Percentiles rank a stretch among this genome's conserved stretches.
phyloP scores from a whole-genome alignment of 139 green algal species.

The Coccomyxa sp. region DNA sequence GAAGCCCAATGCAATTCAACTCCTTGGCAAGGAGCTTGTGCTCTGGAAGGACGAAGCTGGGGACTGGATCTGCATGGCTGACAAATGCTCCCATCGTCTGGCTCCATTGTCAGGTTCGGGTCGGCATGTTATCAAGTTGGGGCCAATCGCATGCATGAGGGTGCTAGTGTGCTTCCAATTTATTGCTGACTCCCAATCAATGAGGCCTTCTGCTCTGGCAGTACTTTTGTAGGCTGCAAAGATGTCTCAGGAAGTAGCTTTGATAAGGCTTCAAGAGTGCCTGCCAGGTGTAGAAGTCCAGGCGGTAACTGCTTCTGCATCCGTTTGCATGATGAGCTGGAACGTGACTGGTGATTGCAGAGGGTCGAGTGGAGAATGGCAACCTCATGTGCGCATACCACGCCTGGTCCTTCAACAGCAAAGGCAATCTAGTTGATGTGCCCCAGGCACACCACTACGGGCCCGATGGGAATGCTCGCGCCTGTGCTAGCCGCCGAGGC shows the following conservation, averaged over 20 bases:
- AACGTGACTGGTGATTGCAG: not conserved
- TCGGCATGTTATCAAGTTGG: not conserved
- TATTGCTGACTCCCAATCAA: too few relatives aligned
- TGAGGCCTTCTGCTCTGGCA: too few relatives aligned
- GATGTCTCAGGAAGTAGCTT: too few relatives aligned
- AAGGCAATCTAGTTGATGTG: not conserved
- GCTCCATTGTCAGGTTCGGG: not conserved
- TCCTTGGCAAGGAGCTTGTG: conserved; percentile 4
- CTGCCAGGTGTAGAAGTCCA: too few relatives aligned
- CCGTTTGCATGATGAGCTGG: too few relatives aligned
- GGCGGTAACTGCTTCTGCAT: too few relatives aligned
- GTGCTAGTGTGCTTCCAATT: too few relatives aligned
- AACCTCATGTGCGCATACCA: conserved; percentile 1
- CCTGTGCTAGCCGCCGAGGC: not conserved
- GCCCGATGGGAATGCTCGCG: not conserved
- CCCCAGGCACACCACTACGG: not conserved
- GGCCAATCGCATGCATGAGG: not conserved
- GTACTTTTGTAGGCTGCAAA: too few relatives aligned
- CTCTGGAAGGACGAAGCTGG: not conserved
- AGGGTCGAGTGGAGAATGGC: not conserved
- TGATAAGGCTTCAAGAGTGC: too few relatives aligned
- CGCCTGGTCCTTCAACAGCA: not conserved
- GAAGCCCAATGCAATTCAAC: not conserved
- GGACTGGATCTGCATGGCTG: not conserved
- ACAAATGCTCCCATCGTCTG: not conserved